These are phyloP conservation scores for Obba rivulosa DNA, from an alignment of 768 basidiomycete species.

Conservation along the genomic window DNA sequence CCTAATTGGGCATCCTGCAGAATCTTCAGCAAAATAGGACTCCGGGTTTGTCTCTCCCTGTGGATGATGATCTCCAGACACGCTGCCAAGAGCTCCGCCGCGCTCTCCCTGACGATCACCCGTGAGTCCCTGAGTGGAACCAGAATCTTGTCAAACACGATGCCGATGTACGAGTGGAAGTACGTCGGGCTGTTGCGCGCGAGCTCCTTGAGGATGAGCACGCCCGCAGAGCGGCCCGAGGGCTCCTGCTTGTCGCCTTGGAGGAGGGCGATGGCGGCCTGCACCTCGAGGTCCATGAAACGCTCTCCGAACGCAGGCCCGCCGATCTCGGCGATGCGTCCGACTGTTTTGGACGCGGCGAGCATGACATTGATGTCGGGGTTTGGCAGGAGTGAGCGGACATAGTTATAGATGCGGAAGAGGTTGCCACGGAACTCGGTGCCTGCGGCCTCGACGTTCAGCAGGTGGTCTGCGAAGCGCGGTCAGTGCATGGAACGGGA, in stretches of 20 bases:
- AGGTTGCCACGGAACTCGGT: constrained; percentile 75
- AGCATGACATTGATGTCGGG: constrained; percentile 93
- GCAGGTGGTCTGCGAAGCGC: constrained; percentile 52
- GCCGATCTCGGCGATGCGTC: constrained; percentile 79
- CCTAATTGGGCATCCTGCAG: constrained; percentile 84
- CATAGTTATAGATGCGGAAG: constrained; percentile 88
- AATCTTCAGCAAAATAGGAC: constrained; percentile 71
- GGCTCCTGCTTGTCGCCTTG: constrained; percentile 73
- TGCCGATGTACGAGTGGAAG: constrained; percentile 82
- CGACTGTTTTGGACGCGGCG: constrained; percentile 87
- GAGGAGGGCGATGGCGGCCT: constrained; percentile 73
- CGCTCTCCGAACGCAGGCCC: constrained; percentile 80
- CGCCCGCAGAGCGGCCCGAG: constrained; percentile 80
- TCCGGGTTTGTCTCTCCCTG: constrained; percentile 63
- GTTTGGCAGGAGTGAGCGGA: constrained; percentile 88
- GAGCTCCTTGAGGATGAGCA: constrained; percentile 90
- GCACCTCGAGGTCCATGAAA: constrained; percentile 88
- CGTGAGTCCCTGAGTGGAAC: constrained; percentile 85
- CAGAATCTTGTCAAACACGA: constrained; percentile 91
- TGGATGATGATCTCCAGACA: constrained; percentile 84
- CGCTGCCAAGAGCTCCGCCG: constrained; percentile 88
- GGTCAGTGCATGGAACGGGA: constrained; percentile 5
- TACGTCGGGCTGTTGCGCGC: constrained; percentile 83
- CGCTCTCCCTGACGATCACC: constrained; percentile 87
- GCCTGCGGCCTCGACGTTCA: constrained; percentile 75